Evolutionary conservation across 2,329 filamentous ascomycete species (phyloP).

Genomic region (Phialophora tarda): DNA sequence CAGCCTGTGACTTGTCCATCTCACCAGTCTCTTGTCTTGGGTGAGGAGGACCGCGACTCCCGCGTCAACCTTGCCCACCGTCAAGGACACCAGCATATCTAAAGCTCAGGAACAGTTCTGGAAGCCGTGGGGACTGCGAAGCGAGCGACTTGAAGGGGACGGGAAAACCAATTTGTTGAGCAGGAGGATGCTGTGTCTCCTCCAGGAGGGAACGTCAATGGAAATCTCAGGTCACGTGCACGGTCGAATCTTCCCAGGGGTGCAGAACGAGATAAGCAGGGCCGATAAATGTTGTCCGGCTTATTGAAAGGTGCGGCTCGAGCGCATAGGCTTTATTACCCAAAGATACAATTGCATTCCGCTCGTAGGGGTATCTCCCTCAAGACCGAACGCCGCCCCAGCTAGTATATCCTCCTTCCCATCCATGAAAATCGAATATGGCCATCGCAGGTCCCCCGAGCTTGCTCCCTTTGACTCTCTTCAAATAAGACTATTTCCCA

Average conservation of each 20-base stretch:
- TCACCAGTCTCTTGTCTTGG: slow-evolving; percentile 92
- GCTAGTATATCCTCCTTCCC: background rate
- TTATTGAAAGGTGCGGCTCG: background rate
- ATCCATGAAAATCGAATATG: background rate
- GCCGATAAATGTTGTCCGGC: background rate
- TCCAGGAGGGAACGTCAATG: background rate
- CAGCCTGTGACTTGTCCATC: slow-evolving; percentile 42
- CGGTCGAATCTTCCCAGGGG: background rate
- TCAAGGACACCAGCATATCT: slow-evolving; percentile 92
- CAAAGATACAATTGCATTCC: background rate
- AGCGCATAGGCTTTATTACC: background rate
- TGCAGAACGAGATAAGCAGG: background rate
- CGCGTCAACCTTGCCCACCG: slow-evolving; percentile 98
- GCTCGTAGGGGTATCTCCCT: background rate
- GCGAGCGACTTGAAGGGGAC: background rate
- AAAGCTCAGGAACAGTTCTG: background rate
- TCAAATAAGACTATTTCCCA: background rate
- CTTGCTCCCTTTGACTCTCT: background rate
- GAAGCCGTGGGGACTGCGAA: background rate
- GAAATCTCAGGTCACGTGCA: background rate
- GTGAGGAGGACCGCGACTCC: slow-evolving; percentile 96
- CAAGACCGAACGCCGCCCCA: background rate
- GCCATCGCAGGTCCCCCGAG: background rate
- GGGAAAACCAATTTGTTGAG: background rate
- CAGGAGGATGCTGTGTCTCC: background rate